Base-by-base conservation (phyloP, 495 filamentous ascomycete genomes). In the Penicillium daleae region DNA sequence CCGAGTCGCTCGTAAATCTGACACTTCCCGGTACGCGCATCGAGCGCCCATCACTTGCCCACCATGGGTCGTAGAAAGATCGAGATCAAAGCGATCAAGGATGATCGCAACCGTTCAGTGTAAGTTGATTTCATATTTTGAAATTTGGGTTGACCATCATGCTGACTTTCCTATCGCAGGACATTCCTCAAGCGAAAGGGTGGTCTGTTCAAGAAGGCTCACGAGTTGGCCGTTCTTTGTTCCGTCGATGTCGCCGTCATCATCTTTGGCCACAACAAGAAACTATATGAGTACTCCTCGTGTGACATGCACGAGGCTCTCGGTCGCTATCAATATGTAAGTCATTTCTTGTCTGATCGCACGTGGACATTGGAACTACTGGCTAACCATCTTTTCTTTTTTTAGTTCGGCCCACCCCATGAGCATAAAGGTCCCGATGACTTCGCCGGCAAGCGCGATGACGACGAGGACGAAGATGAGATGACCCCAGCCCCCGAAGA, bases 41-140 rank as follows among this genome's bases (percentile, higher is more conserved):
- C 31, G 24, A 57, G 64, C 61, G 65, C 61, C 52, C 60, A 42
- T 61, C 6, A 63, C 51, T 37, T 33, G 29, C 59, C 59, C 71
- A 68, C 56, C 60, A 90, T 90, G 87, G 87, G 87, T 70, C 81
- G 87, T 66, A 78, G 87, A 74, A 90, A 91, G 89, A 99, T 99
- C 75, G 95, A 97, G 81, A 99, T 99, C 85, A 98, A 98, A 82
- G 91, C 96, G 58, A 99, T 99, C 84, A 97, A 97, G 81, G 95
- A 99, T 87, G 95, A 99, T 76, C 87, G 95, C 72, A 99, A 99
- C 74, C 92, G 95, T 73, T 97, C 94, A 66, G 95, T 97, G 94
- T 97, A 91, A 82, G 93, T 85, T 56, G 1, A 19, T n/a, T 10
- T 13, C 22, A 22, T 33, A 54, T 7, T 6, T 33, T 21, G 27